Conservation (phyloP, 768 basidiomycete genomes). For the Pisolithus microcarpus region DNA sequence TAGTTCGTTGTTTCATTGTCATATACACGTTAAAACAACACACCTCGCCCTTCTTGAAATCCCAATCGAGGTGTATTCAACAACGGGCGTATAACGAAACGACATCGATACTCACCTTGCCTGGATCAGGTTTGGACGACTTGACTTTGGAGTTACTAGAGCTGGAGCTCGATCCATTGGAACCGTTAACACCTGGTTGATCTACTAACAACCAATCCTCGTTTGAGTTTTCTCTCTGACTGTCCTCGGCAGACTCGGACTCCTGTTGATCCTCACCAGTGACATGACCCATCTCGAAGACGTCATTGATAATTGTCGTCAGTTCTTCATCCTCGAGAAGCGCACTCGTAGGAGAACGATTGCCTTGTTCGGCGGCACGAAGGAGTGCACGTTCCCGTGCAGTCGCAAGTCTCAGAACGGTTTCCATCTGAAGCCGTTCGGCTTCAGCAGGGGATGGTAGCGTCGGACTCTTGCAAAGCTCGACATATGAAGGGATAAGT, state of each 20-base stretch:
- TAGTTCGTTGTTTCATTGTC: background rate
- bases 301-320: slow-evolving; percentile 23
- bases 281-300: slow-evolving; percentile 23
- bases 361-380: slow-evolving; percentile 27
- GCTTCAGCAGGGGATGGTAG: slow-evolving; percentile 51
- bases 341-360: slow-evolving; percentile 21
- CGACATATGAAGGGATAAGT: slow-evolving; percentile 46
- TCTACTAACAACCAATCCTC: background rate
- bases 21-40: background rate
- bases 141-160: background rate
- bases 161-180: background rate
- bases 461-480: slow-evolving; percentile 43
- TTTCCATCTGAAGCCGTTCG: slow-evolving; percentile 47
- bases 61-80: background rate
- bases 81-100: background rate
- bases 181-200: background rate
- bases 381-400: slow-evolving; percentile 44
- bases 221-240: background rate
- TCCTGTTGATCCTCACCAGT: background rate
- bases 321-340: slow-evolving; percentile 22
- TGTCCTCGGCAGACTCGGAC: background rate
- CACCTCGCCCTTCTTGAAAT: background rate
- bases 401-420: slow-evolving; percentile 43
- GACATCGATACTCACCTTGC: too few species aligned
- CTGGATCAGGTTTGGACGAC: background rate